Base-by-base conservation (phyloP, 305 asterid species). In the Andrographis paniculata region DNA sequence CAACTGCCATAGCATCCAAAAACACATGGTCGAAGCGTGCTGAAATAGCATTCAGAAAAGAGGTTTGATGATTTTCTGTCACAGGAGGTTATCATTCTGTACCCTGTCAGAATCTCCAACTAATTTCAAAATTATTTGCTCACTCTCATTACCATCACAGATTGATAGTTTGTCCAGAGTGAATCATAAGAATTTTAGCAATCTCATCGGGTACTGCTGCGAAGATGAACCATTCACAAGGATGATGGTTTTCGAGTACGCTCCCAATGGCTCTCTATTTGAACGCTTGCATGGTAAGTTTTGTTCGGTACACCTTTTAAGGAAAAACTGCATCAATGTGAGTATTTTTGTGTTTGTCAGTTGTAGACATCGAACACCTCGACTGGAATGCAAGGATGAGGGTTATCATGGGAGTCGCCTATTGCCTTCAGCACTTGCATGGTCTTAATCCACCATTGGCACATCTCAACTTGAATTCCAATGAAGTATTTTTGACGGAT, bases 201-300 rank as follows among this genome's bases (percentile, higher is more conserved):
- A 83, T 60, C 84, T 86, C 17, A 79, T 91, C 18, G 96, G 99
- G n/a, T 91, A 80, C 63, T 91, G 99, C n/a, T 89, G 77, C 73
- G 96, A 91, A 68, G 77, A 91, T 15, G 67, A 73, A 21, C 94
- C 96, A 67, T 86, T 91, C 63, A 66, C 74, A 49, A 70, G 95
- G 72, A 91, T 83, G 96, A 83, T 86, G 95, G 94, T 91, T 54
- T 84, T 83, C 39, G 96, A 86, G 69, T 91, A 91, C 47, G 93
- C 99, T 60, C 93, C 96, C 43, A 82, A 80, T 20, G 96, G 99
- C 59, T 49, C 76, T 27, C 78, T 86, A 45, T 83, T 53, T 20
- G 99, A 83, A 73, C 99, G 86, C 74, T 70, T 91, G 17, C 96
- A 86, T 45, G 83, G 99, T 89, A 79, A 59, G 59, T 54, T 33